These are phyloP conservation scores for Stylonectria norvegica DNA, from an alignment of 2,329 filamentous ascomycete genomes.

Conservation along the genomic window DNA sequence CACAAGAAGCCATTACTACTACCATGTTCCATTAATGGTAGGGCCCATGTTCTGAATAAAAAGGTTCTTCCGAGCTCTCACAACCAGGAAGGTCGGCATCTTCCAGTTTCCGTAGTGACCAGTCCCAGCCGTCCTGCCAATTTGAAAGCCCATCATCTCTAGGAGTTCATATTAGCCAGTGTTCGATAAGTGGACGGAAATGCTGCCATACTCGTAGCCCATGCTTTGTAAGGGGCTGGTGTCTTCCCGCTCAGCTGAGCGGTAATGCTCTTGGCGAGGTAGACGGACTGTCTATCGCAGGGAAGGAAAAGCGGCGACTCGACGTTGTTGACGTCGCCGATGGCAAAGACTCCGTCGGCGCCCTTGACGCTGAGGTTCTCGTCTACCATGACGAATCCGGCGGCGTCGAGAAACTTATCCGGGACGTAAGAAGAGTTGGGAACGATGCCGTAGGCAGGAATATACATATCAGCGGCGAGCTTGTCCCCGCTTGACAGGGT, in stretches of 20 bases:
- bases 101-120: constrained; percentile 1
- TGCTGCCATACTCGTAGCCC: background rate
- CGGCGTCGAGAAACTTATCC: constrained; percentile 20
- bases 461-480: constrained; percentile 27
- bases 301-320: constrained; percentile 11
- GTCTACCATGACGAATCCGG: constrained; percentile 22
- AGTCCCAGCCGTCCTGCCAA: constrained; percentile 2
- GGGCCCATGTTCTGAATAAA: background rate
- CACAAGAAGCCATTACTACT: too few relatives aligned
- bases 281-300: constrained; percentile 1
- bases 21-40: constrained; percentile 2
- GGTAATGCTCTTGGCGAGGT: constrained; percentile 1
- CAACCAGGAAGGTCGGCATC: background rate
- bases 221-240: background rate
- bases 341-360: constrained; percentile 24
- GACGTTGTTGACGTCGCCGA: constrained; percentile 27
- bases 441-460: constrained; percentile 28
- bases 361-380: constrained; percentile 21
- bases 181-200: background rate
- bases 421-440: constrained; percentile 29
- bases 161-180: background rate
- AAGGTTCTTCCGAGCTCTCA: constrained; percentile 3
- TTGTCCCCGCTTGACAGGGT: constrained; percentile 19
- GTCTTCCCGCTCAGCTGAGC: background rate
- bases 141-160: constrained; percentile 1